Percentiles rank a stretch among this genome's conserved stretches.
Conservation (phyloP, 805 yeast species). For the Candida methanosorbosa region DNA sequence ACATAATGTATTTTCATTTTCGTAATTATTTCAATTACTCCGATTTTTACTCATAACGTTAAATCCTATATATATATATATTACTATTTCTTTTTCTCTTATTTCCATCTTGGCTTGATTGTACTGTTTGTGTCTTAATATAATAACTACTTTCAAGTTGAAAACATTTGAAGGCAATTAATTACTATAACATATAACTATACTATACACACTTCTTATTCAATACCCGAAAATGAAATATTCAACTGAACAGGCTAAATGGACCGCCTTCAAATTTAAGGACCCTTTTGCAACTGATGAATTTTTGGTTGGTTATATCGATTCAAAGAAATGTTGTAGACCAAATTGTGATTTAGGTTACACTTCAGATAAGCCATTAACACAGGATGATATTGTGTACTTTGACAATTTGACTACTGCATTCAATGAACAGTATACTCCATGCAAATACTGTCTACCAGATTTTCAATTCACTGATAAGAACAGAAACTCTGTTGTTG, state of each 20-base stretch:
- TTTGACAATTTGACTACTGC: constrained; percentile 35
- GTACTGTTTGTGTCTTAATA: no score
- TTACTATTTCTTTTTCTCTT: no score
- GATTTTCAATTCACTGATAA: constrained; percentile 6
- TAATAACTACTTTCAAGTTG: no score
- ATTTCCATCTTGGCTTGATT: no score
- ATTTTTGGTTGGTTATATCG: constrained; percentile 43
- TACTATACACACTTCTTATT: no score
- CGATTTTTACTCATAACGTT: no score
- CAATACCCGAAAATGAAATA: constrained; percentile 19
- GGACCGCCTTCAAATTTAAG: constrained; percentile 57
- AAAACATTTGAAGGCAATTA: no score
- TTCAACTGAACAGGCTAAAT: constrained; percentile 35
- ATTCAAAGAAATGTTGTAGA: constrained; percentile 42
- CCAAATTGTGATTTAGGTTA: constrained; percentile 55
- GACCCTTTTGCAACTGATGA: constrained; percentile 59
- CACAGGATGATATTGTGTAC: constrained; percentile 38
- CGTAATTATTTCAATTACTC: no score
- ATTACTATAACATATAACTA: no score
- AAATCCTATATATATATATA: no score
- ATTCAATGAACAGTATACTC: constrained; percentile 31
- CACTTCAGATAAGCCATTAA: constrained; percentile 22
- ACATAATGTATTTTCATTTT: no score
- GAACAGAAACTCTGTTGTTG: constrained; percentile 4
- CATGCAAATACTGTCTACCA: constrained; percentile 54